phyloP scores from a whole-genome alignment of 768 basidiomycete genomes.

The Omphalotus guepiniiformis region DNA sequence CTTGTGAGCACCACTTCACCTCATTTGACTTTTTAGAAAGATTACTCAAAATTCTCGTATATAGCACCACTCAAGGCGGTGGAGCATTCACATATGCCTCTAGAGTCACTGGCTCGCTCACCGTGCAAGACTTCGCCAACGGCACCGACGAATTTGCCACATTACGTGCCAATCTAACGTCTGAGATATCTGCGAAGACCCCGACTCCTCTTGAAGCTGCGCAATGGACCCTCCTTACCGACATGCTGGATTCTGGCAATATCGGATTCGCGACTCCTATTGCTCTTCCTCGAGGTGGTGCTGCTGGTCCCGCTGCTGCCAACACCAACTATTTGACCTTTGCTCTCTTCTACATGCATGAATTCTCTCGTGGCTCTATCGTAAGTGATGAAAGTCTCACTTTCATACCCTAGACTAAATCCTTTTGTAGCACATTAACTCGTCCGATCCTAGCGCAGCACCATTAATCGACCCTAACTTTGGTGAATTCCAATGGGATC shows the following conservation, averaged over 20 bases:
- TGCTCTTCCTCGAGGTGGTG: neutral
- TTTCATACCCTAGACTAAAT: neutral
- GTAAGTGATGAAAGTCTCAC: neutral
- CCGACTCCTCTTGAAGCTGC: neutral
- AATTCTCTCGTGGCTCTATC: conserved; percentile 3
- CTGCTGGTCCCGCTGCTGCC: neutral
- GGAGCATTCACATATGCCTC: neutral
- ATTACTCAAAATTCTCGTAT: too few species aligned
- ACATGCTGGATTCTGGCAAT: neutral
- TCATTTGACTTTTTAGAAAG: too few species aligned
- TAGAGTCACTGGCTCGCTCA: neutral
- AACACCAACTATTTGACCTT: neutral
- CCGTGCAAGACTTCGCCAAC: neutral
- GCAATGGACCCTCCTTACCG: neutral
- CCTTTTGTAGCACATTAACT: conserved; percentile 1
- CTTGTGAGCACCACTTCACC: conserved; percentile 3
- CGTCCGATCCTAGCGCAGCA: neutral
- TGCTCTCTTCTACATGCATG: neutral
- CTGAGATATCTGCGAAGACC: neutral
- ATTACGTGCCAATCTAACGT: neutral
- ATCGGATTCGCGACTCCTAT: neutral
- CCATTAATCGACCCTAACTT: conserved; percentile 6
- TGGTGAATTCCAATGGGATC: neutral
- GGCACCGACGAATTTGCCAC: neutral
- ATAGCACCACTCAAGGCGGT: neutral